These are phyloP conservation scores for Daldinia grandis DNA, from an alignment of 495 filamentous ascomycete species.

Conservation along the genomic window DNA sequence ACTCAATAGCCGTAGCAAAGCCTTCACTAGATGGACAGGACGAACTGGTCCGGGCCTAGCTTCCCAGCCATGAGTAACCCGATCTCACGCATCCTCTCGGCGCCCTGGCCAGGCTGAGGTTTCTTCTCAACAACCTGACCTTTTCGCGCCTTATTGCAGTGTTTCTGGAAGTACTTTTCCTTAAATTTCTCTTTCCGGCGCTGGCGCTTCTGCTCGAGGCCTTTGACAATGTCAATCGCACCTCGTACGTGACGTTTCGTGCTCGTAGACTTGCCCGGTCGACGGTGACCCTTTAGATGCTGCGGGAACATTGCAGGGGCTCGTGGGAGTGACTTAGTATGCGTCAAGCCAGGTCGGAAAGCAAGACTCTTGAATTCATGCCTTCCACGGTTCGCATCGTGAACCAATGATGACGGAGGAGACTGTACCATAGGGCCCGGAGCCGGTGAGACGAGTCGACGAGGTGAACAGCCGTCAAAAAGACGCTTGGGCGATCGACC, in stretches of 20 bases:
- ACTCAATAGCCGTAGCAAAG: constrained; percentile 16
- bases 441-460: constrained; percentile 71
- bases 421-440: constrained; percentile 54
- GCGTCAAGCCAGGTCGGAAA: constrained; percentile 67
- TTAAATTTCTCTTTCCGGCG: constrained; percentile 85
- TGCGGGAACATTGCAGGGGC: constrained; percentile 74
- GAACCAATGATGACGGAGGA: constrained; percentile 54
- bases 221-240: constrained; percentile 96
- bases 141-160: constrained; percentile 66
- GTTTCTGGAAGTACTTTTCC: constrained; percentile 70
- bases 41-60: constrained; percentile 75
- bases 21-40: constrained; percentile 74
- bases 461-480: constrained; percentile 72
- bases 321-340: constrained; percentile 82
- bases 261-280: constrained; percentile 39
- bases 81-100: constrained; percentile 92
- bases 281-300: constrained; percentile 49
- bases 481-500: constrained; percentile 66
- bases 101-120: constrained; percentile 82
- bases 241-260: constrained; percentile 70
- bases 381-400: constrained; percentile 45
- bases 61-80: constrained; percentile 87
- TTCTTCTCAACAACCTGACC: constrained; percentile 56
- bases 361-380: constrained; percentile 66
- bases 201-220: constrained; percentile 91